Conservation (phyloP, 148 eudicot genomes). For the Arbutus unedo region DNA sequence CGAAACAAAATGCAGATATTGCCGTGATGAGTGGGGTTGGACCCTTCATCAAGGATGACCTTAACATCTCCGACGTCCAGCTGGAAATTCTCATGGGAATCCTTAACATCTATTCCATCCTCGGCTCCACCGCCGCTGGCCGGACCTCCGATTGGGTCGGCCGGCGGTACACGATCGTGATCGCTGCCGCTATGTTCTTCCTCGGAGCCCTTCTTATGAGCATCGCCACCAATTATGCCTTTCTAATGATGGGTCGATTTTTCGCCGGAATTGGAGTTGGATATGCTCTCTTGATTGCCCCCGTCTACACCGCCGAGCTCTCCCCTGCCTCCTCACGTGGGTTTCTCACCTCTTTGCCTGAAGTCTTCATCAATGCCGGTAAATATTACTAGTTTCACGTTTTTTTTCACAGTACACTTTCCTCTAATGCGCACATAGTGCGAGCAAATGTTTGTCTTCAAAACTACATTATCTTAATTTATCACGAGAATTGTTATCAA, state of each 20-base stretch:
- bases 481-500: too few species aligned
- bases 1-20: not conserved
- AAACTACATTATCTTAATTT: too few species aligned
- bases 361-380: slow-evolving; percentile 15
- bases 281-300: slow-evolving; percentile 6
- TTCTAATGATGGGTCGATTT: slow-evolving; percentile 11
- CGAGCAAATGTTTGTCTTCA: too few species aligned
- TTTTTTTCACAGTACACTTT: too few species aligned
- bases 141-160: slow-evolving; percentile 30
- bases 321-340: slow-evolving; percentile 6
- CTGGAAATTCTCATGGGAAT: slow-evolving; percentile 13
- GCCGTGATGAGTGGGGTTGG: slow-evolving; percentile 9
- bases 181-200: not conserved
- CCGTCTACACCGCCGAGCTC: slow-evolving; percentile 12
- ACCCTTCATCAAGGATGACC: not conserved
- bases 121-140: slow-evolving; percentile 31
- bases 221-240: slow-evolving; percentile 13
- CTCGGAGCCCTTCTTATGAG: not conserved
- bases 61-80: not conserved
- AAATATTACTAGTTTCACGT: not conserved
- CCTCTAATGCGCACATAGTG: too few species aligned
- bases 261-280: slow-evolving; percentile 5
- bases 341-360: slow-evolving; percentile 4
- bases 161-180: not conserved
- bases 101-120: slow-evolving; percentile 14